These are phyloP conservation scores for Cronartium quercuum DNA, from an alignment of 1,284 basidiomycete genomes.

Conservation along the genomic window DNA sequence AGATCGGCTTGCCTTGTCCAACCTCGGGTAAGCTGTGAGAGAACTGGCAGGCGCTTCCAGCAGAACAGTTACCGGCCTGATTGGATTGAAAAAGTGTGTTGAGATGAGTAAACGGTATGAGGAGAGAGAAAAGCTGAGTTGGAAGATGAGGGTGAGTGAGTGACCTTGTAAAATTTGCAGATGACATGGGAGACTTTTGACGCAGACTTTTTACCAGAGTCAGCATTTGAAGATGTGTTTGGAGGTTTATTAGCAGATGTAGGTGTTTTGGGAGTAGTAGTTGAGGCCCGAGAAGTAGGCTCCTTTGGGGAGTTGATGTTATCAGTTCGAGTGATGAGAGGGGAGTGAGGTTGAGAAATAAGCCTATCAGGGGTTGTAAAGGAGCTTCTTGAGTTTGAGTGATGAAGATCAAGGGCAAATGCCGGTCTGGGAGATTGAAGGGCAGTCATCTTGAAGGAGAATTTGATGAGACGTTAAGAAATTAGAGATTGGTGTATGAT, in stretches of 20 bases:
- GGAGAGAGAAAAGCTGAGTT: background rate
- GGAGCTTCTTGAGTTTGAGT: background rate
- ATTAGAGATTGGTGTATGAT: too few relatives aligned
- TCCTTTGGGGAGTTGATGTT: background rate
- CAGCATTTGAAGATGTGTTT: background rate
- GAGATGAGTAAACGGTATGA: constrained; percentile 52
- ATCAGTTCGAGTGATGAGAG: background rate
- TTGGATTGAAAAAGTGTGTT: constrained; percentile 10
- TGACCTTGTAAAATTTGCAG: constrained; percentile 92
- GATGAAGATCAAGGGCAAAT: background rate
- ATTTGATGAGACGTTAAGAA: too few relatives aligned
- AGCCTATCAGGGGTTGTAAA: background rate
- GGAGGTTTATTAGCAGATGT: background rate
- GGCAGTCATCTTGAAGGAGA: background rate
- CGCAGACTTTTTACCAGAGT: constrained; percentile 15
- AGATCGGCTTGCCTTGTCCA: constrained; percentile 74
- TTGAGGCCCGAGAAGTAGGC: background rate
- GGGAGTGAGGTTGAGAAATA: background rate
- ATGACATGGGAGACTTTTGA: constrained; percentile 75
- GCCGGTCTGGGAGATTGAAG: background rate
- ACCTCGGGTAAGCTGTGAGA: constrained; percentile 60
- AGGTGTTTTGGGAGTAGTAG: constrained; percentile 2
- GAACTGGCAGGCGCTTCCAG: constrained; percentile 90
- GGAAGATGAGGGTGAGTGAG: background rate
- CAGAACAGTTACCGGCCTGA: constrained; percentile 58